Evolutionary conservation across 108 stramenopile genomes (phyloP).

Genomic region (Nitzschia sp.): DNA sequence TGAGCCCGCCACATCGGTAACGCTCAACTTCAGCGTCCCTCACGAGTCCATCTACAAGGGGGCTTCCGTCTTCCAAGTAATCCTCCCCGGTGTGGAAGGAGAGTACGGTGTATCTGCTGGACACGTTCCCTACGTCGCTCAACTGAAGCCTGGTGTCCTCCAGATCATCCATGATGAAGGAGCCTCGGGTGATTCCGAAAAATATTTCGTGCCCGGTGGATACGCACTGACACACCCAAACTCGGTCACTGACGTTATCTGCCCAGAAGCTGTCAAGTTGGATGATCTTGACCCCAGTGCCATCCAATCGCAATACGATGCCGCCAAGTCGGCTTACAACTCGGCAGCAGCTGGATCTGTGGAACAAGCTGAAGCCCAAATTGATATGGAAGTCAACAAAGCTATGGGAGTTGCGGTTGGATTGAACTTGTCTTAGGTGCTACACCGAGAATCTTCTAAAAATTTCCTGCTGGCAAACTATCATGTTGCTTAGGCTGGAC

Average conservation of each 20-base stretch:
- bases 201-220: constrained; percentile 96
- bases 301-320: constrained; percentile 74
- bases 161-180: constrained; percentile 89
- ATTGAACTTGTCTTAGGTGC: constrained; percentile 45
- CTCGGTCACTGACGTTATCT: constrained; percentile 92
- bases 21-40: constrained; percentile 91
- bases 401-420: constrained; percentile 94
- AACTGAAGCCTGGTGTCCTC: constrained; percentile 95
- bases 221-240: constrained; percentile 93
- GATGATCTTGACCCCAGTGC: constrained; percentile 91
- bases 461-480: not conserved
- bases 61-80: constrained; percentile 78
- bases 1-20: constrained; percentile 60
- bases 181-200: constrained; percentile 74
- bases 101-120: constrained; percentile 96
- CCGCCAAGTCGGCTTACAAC: constrained; percentile 74
- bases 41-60: constrained; percentile 91
- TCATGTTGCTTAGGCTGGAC: not conserved
- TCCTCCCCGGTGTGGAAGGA: constrained; percentile 91
- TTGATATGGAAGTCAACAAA: constrained; percentile 93
- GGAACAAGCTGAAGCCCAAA: constrained; percentile 92
- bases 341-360: constrained; percentile 79
- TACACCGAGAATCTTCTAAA: too few relatives aligned
- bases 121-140: constrained; percentile 96
- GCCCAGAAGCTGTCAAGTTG: constrained; percentile 95